Percentiles rank a stretch among this genome's conserved stretches.
These are phyloP conservation scores for Candida sonorensis DNA, from an alignment of 805 yeast species.

Conservation along the genomic window DNA sequence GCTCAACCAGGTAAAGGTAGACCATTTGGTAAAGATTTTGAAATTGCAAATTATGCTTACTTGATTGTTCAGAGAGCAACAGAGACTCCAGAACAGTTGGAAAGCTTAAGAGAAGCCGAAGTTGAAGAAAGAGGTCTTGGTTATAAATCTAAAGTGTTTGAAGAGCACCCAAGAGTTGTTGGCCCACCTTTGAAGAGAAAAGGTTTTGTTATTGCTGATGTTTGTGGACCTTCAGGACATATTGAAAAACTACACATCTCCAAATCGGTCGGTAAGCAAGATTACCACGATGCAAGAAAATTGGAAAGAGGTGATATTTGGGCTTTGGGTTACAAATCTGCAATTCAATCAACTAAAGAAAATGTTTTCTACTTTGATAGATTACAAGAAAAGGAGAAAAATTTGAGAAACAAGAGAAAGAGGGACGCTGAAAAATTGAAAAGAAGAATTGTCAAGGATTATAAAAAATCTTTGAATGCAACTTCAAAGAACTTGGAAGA, in stretches of 20 bases:
- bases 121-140: constrained; percentile 19
- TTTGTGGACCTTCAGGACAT: constrained; percentile 74
- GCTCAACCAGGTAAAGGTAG: constrained; percentile 70
- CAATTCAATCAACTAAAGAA: constrained; percentile 30
- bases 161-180: constrained; percentile 68
- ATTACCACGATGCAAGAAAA: constrained; percentile 87
- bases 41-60: constrained; percentile 67
- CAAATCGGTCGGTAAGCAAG: constrained; percentile 63
- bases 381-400: constrained; percentile 29
- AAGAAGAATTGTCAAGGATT: constrained; percentile 18
- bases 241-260: constrained; percentile 87
- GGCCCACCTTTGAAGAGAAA: constrained; percentile 68
- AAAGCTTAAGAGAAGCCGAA: constrained; percentile 11
- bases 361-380: constrained; percentile 24
- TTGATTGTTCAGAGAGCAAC: constrained; percentile 58
- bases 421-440: constrained; percentile 18
- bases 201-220: constrained; percentile 72
- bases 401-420: constrained; percentile 18
- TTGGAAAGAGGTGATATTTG: constrained; percentile 80
- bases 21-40: constrained; percentile 62
- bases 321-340: constrained; percentile 64
- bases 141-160: constrained; percentile 18
- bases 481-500: constrained; percentile 19
- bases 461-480: constrained; percentile 17
- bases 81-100: constrained; percentile 28